Conservation (phyloP, 345 rosid genomes). For the Syzygium oleosum region DNA sequence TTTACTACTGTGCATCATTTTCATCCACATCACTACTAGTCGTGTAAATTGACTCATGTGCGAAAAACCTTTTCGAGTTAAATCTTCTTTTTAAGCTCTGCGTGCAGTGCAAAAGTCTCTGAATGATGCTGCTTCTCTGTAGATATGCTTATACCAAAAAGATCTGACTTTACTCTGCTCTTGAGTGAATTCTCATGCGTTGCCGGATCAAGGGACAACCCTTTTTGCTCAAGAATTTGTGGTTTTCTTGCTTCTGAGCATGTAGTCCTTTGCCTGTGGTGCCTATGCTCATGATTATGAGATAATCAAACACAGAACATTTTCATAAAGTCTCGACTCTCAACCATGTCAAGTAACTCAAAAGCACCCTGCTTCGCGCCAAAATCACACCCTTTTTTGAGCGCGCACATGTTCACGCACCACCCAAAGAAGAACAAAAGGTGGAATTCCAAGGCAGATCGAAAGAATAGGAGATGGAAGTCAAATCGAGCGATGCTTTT, state of each 20-base stretch:
- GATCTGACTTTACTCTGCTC: not conserved
- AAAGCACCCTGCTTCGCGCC: not conserved
- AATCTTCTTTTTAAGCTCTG: not conserved
- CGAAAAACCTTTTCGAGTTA: not conserved
- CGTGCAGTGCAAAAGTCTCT: not conserved
- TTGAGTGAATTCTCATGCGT: not conserved
- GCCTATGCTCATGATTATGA: not conserved
- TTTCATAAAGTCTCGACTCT: not conserved
- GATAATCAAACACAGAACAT: not conserved
- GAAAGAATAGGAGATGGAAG: not conserved
- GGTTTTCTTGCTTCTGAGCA: not conserved
- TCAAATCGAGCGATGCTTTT: not conserved
- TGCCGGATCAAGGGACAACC: not conserved
- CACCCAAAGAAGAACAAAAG: not conserved
- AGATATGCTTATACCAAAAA: not conserved
- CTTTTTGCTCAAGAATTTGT: not conserved
- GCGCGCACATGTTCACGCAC: not conserved
- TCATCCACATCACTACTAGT: not conserved
- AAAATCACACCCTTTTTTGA: not conserved
- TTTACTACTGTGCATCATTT: not conserved
- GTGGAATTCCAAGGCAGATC: not conserved
- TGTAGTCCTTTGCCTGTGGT: not conserved
- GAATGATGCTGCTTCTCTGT: not conserved
- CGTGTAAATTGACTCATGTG: not conserved
- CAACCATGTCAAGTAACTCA: not conserved